Evolutionary conservation across 2,329 filamentous ascomycete genomes (phyloP), one percentile per base, ranked within the genome.

Genomic region (Penicillium fuscoglaucum): DNA sequence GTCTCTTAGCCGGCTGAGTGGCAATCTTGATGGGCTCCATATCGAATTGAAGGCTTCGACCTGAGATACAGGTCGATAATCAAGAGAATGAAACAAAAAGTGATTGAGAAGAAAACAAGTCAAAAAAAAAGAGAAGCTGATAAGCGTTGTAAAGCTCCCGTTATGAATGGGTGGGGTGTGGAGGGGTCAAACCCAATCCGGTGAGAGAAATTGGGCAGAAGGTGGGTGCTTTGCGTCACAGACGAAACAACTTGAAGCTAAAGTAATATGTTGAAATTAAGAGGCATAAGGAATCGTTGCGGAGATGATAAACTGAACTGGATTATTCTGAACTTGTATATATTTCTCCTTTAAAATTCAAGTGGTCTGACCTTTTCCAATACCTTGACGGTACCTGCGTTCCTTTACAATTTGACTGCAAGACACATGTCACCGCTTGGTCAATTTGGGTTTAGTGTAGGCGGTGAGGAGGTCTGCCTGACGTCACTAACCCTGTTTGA

Each of bases 1-100:
- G 84, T 74, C 83, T 84, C 73, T 80, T 81, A 65, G 77, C 72
- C 61, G 71, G 71, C 47, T 70, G 44, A 56, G 65, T 59, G 66
- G 75, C 74, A 55, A 72, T 71, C 45, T 64, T 64, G 17, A 45
- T 24, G 49, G 64, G 58, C 37, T 67, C 65, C 64, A 68, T 67
- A 45, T 56, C 57, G 59, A 50, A 55, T 60, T 58, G 52, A 59
- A 46, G 29, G 31, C 39, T 48, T 47, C 58, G 58, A 63, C 59
- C 56, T 37, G 47, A 35, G 17, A 9, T 48, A 37, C 48, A 55
- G 57, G 59, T 63, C 51, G 51, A 29, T 53, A 58, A 61, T 52
- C 40, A 57, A 53, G 47, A 43, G 48, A 60, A 58, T 55, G 44
- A 53, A 58, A 47, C 33, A 15, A n/a, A 24, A 52, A 40, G 28